A percentile compares a stretch with the other conserved stretches of the same genome.
Evolutionary conservation across 2,329 filamentous ascomycete species (phyloP).

Genomic region (Ophiostoma himal-ulmi): DNA sequence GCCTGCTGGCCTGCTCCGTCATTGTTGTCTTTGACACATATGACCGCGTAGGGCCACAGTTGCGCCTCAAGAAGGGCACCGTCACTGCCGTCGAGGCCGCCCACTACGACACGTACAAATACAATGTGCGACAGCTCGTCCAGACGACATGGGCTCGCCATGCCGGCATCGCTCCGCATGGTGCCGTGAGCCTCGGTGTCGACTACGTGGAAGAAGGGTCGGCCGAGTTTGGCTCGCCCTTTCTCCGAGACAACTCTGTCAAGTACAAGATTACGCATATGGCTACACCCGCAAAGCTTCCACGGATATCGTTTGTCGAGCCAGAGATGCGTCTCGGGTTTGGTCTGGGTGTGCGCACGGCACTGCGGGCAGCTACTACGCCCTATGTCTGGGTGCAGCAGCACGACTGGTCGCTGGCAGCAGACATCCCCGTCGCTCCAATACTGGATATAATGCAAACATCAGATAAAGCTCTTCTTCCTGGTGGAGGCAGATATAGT

Average conservation of each 20-base stretch:
- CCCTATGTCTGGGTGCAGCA: slow-evolving; percentile 54
- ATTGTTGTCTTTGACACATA: slow-evolving; percentile 50
- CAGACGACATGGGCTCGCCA: slow-evolving; percentile 24
- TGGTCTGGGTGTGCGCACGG: slow-evolving; percentile 48
- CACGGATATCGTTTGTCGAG: slow-evolving; percentile 45
- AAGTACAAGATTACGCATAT: slow-evolving; percentile 31
- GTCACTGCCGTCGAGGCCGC: slow-evolving; percentile 43
- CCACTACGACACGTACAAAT: slow-evolving; percentile 42
- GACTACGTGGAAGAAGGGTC: slow-evolving; percentile 27
- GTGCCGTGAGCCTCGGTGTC: neutral
- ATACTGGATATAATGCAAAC: slow-evolving; percentile 44
- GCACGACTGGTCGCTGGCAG: slow-evolving; percentile 49
- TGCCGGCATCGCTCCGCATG: neutral
- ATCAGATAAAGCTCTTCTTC: slow-evolving; percentile 25
- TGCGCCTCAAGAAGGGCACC: slow-evolving; percentile 49
- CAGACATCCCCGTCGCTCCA: slow-evolving; percentile 40
- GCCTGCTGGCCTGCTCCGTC: slow-evolving; percentile 39
- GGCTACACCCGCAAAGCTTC: slow-evolving; percentile 32
- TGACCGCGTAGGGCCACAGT: slow-evolving; percentile 40
- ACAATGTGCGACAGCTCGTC: slow-evolving; percentile 42
- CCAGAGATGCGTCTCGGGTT: slow-evolving; percentile 45
- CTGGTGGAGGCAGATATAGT: no score
- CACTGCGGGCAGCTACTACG: slow-evolving; percentile 42
- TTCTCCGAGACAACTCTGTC: slow-evolving; percentile 34
- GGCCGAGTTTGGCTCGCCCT: slow-evolving; percentile 44